These are phyloP conservation scores for Aspergillus conjunctus DNA, from an alignment of 495 filamentous ascomycete genomes.

Conservation along the genomic window DNA sequence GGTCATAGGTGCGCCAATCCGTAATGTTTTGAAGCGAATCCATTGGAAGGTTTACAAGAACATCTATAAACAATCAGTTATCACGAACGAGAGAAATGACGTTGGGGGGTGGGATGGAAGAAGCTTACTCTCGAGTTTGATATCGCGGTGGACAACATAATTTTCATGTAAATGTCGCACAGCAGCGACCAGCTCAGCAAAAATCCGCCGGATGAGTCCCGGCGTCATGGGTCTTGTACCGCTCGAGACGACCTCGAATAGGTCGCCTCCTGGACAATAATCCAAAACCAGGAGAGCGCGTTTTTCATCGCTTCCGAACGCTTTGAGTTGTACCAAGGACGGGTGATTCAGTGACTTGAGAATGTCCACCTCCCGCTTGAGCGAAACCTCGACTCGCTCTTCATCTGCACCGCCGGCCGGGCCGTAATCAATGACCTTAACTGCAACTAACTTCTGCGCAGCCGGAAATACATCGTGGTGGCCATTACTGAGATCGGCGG, in stretches of 20 bases:
- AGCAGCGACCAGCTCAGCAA: slow-evolving; percentile 83
- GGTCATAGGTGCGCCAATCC: slow-evolving; percentile 72
- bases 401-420: slow-evolving; percentile 89
- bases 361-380: slow-evolving; percentile 94
- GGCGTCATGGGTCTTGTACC: slow-evolving; percentile 65
- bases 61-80: slow-evolving; percentile 59
- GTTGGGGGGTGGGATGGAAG: slow-evolving; percentile 5
- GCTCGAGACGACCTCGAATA: slow-evolving; percentile 85
- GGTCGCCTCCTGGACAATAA: slow-evolving; percentile 91
- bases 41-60: slow-evolving; percentile 80
- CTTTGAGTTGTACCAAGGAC: slow-evolving; percentile 84
- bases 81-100: slow-evolving; percentile 17
- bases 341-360: slow-evolving; percentile 85
- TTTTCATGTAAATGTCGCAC: slow-evolving; percentile 81
- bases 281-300: slow-evolving; percentile 83
- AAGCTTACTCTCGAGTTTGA: slow-evolving; percentile 92
- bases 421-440: slow-evolving; percentile 94
- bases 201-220: slow-evolving; percentile 76
- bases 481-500: slow-evolving; percentile 29
- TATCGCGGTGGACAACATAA: slow-evolving; percentile 92
- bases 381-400: slow-evolving; percentile 83
- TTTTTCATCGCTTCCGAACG: slow-evolving; percentile 77
- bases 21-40: slow-evolving; percentile 48
- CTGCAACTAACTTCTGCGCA: slow-evolving; percentile 77
- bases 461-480: slow-evolving; percentile 49